Evolutionary conservation across 2,329 filamentous ascomycete genomes (phyloP).

Genomic region (Gnomoniopsis sp.): DNA sequence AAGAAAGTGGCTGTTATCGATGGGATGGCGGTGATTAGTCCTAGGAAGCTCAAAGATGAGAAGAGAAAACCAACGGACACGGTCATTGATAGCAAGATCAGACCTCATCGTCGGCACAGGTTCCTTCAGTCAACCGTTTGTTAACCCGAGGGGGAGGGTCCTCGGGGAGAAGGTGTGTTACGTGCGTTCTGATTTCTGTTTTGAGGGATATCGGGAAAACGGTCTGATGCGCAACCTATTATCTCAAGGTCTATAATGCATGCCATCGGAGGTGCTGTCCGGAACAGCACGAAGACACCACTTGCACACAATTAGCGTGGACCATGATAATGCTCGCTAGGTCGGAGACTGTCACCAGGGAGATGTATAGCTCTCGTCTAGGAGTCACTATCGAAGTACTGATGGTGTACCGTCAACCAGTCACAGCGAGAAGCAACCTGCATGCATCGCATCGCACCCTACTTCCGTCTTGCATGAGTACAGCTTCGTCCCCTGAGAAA

Average conservation of each 20-base stretch:
- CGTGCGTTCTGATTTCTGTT: slow-evolving; percentile 7
- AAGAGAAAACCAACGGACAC: not conserved
- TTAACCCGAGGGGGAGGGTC: not conserved
- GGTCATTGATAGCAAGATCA: not conserved
- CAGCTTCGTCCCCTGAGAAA: not conserved
- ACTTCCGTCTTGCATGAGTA: slow-evolving; percentile 7
- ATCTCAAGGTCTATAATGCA: not conserved
- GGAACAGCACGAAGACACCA: slow-evolving; percentile 8
- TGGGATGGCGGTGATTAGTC: not conserved
- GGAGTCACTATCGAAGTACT: not conserved
- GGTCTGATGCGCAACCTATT: not conserved
- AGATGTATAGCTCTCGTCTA: not conserved
- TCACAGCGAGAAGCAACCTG: not conserved
- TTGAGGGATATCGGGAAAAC: not conserved
- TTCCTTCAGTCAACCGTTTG: not conserved
- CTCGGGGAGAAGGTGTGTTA: slow-evolving; percentile 9
- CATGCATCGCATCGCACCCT: not conserved
- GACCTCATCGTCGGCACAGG: not conserved
- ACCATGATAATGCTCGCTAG: not conserved
- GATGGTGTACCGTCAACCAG: slow-evolving; percentile 3
- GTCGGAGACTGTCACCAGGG: not conserved
- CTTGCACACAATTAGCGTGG: not conserved
- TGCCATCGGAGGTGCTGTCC: slow-evolving; percentile 11
- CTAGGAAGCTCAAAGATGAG: not conserved
- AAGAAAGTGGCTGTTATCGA: not conserved